Evolutionary conservation across 148 eudicot species (phyloP).

Genomic region (Chenopodium suecicum): DNA sequence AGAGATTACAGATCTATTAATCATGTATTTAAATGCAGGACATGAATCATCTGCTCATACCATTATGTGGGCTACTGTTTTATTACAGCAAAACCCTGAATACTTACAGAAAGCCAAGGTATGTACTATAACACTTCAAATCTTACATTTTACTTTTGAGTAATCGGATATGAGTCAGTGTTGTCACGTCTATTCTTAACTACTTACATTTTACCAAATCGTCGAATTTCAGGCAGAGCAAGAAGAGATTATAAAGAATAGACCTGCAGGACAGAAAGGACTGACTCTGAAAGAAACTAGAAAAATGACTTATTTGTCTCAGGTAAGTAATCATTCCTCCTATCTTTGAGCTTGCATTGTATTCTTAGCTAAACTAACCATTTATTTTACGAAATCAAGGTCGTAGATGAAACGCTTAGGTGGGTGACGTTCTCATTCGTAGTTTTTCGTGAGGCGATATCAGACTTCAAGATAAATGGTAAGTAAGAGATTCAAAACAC

Average conservation of each 20-base stretch:
- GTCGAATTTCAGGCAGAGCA: slow-evolving; percentile 61
- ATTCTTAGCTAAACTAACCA: neutral
- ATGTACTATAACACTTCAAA: slow-evolving; percentile 27
- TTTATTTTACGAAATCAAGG: slow-evolving; percentile 38
- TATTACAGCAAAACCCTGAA: slow-evolving; percentile 72
- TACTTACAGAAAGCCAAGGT: slow-evolving; percentile 75
- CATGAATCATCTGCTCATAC: slow-evolving; percentile 97
- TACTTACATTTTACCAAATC: neutral
- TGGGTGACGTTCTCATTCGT: slow-evolving; percentile 70
- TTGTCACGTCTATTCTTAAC: neutral
- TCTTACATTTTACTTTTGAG: neutral
- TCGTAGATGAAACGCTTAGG: slow-evolving; percentile 88
- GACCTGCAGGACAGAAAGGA: slow-evolving; percentile 61
- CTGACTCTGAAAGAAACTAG: slow-evolving; percentile 67
- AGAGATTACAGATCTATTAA: slow-evolving; percentile 73
- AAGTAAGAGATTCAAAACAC: slow-evolving; percentile 17
- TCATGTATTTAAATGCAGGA: slow-evolving; percentile 93
- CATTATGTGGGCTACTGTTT: slow-evolving; percentile 81
- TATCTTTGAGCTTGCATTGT: too few relatives aligned
- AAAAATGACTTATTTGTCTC: slow-evolving; percentile 78
- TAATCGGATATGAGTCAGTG: neutral
- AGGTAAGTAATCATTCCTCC: slow-evolving; percentile 33
- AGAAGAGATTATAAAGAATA: slow-evolving; percentile 60
- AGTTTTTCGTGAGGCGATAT: slow-evolving; percentile 77
- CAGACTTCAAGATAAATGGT: slow-evolving; percentile 64